phyloP scores from a whole-genome alignment of 257 asterid genomes.

The Eucommia ulmoides region DNA sequence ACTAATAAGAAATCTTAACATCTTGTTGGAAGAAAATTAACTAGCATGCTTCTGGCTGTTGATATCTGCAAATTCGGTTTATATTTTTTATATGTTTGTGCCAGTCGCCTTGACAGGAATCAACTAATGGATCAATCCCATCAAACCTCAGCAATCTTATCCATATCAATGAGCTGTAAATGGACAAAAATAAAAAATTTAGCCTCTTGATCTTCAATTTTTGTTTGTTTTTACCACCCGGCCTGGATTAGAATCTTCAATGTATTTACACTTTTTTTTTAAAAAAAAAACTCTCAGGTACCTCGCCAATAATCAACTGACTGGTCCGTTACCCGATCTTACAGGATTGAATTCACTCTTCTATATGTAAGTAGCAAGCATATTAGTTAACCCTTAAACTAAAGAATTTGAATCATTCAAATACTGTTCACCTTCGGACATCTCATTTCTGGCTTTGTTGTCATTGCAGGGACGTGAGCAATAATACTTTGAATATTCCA shows the following conservation, averaged over 20 bases:
- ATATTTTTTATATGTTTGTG: conserved; percentile 4
- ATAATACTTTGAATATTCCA: conserved; percentile 45
- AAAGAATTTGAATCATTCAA: neutral
- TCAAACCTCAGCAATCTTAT: conserved; percentile 53
- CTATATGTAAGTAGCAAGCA: neutral
- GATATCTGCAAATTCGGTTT: conserved; percentile 3
- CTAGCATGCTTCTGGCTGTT: neutral
- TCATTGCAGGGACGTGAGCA: conserved; percentile 77
- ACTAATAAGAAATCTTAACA: too few species aligned
- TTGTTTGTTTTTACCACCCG: too few species aligned
- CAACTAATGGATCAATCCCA: conserved; percentile 48
- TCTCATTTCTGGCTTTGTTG: neutral
- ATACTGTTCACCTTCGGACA: neutral
- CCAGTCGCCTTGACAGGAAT: conserved; percentile 76
- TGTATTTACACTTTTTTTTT: too few species aligned
- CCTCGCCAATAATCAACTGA: conserved; percentile 21
- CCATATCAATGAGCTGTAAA: conserved; percentile 54
- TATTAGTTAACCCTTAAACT: neutral
- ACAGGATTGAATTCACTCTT: conserved; percentile 1
- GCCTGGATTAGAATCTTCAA: too few species aligned
- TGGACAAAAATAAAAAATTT: too few species aligned
- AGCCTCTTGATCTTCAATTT: too few species aligned
- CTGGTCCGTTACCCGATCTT: conserved; percentile 9
- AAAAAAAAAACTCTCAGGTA: too few species aligned
- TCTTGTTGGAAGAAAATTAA: too few species aligned